Base-by-base conservation (phyloP, 768 basidiomycete genomes). In the Trametes punicea region DNA sequence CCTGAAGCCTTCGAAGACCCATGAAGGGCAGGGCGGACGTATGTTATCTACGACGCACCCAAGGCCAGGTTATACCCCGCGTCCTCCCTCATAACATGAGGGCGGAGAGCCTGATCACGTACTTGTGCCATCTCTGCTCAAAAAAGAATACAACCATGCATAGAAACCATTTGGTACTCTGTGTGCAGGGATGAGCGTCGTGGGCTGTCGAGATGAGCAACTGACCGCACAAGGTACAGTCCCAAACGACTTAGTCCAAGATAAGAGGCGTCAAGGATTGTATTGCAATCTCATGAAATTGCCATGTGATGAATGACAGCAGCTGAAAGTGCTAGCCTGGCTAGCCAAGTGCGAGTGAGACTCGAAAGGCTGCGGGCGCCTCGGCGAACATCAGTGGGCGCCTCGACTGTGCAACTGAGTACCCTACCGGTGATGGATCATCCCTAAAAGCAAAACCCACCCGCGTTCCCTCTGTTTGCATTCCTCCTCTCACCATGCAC, bases 61-160 rank as follows among this genome's bases (percentile, higher is more conserved):
- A 55, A 51, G 52, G 57, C 57, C 52, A 59, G 57, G 57, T 59
- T 59, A 41, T 47, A 55, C 52, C 57, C 57, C 57, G 38, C 57
- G 57, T 45, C 57, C 57, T 59, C 57, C 25, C 57, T 59, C 53
- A 11, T 18, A 59, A 36, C 34, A 36, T 36, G 34, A 54, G 57
- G 51, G 57, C 57, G 41, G 38, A 46, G 56, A 51, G 50, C 39
- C 21, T 31, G 49, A 31, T 30, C 18, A 20, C 50, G 36, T 39
- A 46, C 30, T 21, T 42, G 47, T 27, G 15, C 52, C 52, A 54
- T 54, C 33, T 46, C 34, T 54, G 52, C 26, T 54, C 7, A 30
- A 38, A 46, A 46, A 18, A 46, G 20, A 13, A 29, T 21, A 4
- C n/a, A 27, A 4, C 3, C n/a, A 11, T 25, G 26, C 25, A 44